Evolutionary conservation across 2,329 filamentous ascomycete species (phyloP).

Genomic region (Davidsoniella virescens): DNA sequence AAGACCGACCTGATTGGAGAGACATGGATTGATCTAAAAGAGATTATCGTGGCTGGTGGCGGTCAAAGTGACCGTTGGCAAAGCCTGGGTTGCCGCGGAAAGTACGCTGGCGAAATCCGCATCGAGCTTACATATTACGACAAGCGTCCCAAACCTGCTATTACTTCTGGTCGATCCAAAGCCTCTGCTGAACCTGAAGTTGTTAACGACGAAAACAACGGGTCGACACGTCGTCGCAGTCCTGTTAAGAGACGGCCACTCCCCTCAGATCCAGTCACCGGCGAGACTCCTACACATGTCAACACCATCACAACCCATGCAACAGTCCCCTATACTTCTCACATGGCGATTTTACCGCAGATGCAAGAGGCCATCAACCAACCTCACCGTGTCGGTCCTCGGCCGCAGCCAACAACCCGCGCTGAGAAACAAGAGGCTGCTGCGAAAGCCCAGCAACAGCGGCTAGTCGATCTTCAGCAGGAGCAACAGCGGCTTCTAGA

Average conservation of each 20-base stretch:
- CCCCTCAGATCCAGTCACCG: constrained; percentile 57
- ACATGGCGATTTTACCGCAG: constrained; percentile 11
- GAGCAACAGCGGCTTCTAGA: constrained; percentile 15
- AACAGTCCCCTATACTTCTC: constrained; percentile 1
- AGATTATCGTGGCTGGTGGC: constrained; percentile 68
- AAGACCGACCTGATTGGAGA: constrained; percentile 94
- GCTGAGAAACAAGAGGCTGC: constrained; percentile 11
- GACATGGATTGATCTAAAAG: constrained; percentile 69
- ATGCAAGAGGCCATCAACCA: constrained; percentile 11
- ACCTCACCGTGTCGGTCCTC: constrained; percentile 11
- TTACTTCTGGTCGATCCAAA: constrained; percentile 26
- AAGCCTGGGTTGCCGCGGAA: constrained; percentile 68
- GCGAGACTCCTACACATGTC: constrained; percentile 26
- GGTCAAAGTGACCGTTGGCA: constrained; percentile 95
- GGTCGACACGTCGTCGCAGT: constrained; percentile 32
- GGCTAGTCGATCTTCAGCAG: constrained; percentile 19
- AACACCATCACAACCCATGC: background rate
- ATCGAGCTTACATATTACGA: constrained; percentile 97
- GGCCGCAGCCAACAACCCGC: constrained; percentile 13
- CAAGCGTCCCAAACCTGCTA: constrained; percentile 64
- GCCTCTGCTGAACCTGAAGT: constrained; percentile 22
- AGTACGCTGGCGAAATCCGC: constrained; percentile 88
- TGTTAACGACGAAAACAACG: constrained; percentile 14
- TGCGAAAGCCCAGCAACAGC: constrained; percentile 15
- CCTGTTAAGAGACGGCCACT: constrained; percentile 70